phyloP scores from a whole-genome alignment of 1,284 basidiomycete genomes.

The Ganoderma resinaceum region DNA sequence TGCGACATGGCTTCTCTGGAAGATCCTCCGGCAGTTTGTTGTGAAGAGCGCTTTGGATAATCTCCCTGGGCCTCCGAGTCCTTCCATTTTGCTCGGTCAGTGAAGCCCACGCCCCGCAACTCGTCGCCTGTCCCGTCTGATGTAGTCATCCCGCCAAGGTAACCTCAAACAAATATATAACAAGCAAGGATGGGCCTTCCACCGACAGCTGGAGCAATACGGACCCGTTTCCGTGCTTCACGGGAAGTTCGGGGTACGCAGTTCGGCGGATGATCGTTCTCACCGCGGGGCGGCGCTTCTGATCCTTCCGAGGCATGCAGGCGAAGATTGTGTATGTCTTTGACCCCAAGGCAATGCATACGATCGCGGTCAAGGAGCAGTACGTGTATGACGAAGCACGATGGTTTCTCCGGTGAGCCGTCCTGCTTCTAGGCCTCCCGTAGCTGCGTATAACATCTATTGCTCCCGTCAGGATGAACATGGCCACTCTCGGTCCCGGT shows the following conservation, averaged over 20 bases:
- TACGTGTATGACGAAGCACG: constrained; percentile 29
- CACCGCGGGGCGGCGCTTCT: background rate
- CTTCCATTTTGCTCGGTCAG: constrained; percentile 25
- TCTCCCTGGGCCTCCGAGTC: constrained; percentile 22
- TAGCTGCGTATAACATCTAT: background rate
- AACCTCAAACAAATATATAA: constrained; percentile 30
- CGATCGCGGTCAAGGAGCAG: constrained; percentile 32
- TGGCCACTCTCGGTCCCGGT: constrained; percentile 21
- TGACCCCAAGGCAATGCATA: constrained; percentile 30
- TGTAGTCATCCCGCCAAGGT: constrained; percentile 7
- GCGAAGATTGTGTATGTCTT: constrained; percentile 28
- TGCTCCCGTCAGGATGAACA: constrained; percentile 15
- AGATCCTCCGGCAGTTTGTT: constrained; percentile 12
- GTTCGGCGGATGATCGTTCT: background rate
- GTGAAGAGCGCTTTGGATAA: constrained; percentile 20
- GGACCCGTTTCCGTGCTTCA: constrained; percentile 20
- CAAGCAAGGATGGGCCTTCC: constrained; percentile 29
- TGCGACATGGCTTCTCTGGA: constrained; percentile 20
- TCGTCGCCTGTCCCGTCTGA: background rate
- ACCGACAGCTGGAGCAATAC: constrained; percentile 25
- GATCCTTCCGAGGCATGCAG: constrained; percentile 3
- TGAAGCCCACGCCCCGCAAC: background rate
- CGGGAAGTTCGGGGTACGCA: constrained; percentile 29
- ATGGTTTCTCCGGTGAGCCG: constrained; percentile 24
- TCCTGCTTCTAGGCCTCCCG: no score